A percentile compares a stretch with the other conserved stretches of the same genome.
These are phyloP conservation scores for Circinella minor DNA, from an alignment of 371 early-diverging fungal genomes.

Conservation along the genomic window DNA sequence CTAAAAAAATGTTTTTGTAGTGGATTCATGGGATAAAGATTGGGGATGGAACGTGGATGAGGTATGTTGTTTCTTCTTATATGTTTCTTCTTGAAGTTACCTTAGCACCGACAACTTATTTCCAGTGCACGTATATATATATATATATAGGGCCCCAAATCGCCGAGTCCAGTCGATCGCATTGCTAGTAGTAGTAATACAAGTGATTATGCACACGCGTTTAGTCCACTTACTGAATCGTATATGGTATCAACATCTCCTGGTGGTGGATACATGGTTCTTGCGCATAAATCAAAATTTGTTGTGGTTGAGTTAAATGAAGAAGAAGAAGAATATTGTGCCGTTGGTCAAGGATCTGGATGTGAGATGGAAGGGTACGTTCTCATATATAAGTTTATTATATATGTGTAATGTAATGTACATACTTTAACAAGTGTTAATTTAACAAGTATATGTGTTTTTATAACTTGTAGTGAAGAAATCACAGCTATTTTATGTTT, in stretches of 20 bases:
- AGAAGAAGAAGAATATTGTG: conserved; percentile 48
- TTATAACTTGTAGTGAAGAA: conserved; percentile 36
- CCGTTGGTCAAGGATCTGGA: conserved; percentile 61
- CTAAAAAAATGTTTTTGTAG: conserved; percentile 7
- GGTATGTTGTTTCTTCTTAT: conserved; percentile 14
- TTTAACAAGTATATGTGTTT: background rate
- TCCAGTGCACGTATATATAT: too few species aligned
- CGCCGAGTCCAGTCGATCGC: background rate
- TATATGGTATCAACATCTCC: conserved; percentile 46
- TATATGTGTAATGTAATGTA: too few species aligned
- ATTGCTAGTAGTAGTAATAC: conserved; percentile 1
- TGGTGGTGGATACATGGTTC: conserved; percentile 35
- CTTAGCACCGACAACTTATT: background rate
- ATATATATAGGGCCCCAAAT: conserved; percentile 10
- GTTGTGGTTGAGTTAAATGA: conserved; percentile 42
- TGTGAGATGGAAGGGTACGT: conserved; percentile 44
- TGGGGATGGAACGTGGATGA: conserved; percentile 52
- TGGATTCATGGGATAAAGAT: conserved; percentile 53
- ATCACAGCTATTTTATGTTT: conserved; percentile 63
- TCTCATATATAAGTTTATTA: too few species aligned
- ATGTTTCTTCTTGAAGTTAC: too few species aligned
- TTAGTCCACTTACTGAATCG: conserved; percentile 28
- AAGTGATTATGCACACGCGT: conserved; percentile 12
- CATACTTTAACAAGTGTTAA: too few species aligned
- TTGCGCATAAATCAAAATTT: conserved; percentile 52